Conservation (phyloP, 2,329 filamentous ascomycete genomes). For the Aspergillus pseudoviridinutans region DNA sequence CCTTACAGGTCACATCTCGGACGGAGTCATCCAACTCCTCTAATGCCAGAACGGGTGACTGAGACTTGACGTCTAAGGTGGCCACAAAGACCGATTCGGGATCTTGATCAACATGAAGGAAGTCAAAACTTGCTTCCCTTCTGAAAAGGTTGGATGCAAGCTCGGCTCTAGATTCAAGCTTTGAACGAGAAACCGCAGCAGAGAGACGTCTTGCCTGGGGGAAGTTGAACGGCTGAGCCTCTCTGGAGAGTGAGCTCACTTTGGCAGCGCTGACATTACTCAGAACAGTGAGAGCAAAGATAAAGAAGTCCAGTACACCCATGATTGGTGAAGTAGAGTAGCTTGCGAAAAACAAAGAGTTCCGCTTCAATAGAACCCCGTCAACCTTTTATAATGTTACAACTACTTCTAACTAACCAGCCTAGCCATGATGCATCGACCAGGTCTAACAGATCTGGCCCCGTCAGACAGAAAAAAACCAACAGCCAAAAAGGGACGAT, state of each 20-base stretch:
- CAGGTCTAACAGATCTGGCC: neutral
- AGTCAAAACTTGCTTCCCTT: neutral
- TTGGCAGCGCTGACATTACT: neutral
- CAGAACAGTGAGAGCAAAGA: neutral
- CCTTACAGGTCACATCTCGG: neutral
- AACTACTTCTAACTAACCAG: neutral
- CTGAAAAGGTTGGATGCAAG: neutral
- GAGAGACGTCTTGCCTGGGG: neutral
- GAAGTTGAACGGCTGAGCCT: neutral
- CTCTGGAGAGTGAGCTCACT: neutral
- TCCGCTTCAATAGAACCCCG: neutral
- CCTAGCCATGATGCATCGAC: neutral
- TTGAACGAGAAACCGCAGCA: neutral
- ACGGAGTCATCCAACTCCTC: conserved; percentile 12
- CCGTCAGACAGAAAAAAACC: neutral
- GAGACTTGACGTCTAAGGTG: conserved; percentile 8
- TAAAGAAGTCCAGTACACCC: neutral
- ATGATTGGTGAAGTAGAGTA: neutral
- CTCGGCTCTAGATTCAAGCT: neutral
- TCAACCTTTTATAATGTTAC: neutral
- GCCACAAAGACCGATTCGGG: conserved; percentile 8
- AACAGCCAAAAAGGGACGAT: neutral
- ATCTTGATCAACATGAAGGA: conserved; percentile 1
- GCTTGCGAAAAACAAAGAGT: neutral
- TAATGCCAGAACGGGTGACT: conserved; percentile 9